Percentiles rank a stretch among this genome's conserved stretches.
phyloP scores from a whole-genome alignment of 257 asterid genomes.

The Schizonepeta tenuifolia region DNA sequence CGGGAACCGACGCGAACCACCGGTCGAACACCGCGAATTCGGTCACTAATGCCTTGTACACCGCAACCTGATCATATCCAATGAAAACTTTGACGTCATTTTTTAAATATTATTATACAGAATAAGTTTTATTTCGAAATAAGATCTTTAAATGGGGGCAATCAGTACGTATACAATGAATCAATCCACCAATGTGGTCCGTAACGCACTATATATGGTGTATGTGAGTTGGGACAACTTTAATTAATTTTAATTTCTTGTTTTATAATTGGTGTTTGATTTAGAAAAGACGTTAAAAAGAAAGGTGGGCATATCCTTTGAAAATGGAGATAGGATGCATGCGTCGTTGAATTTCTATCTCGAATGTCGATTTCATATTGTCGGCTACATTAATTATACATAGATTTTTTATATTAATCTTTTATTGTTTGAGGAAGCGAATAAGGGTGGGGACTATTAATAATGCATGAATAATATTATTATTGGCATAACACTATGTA shows the following conservation, averaged over 20 bases:
- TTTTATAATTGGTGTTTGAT: too few species aligned
- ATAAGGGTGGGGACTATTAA: background rate
- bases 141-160: too few species aligned
- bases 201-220: too few species aligned
- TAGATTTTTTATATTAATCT: background rate
- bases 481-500: too few species aligned
- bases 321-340: background rate
- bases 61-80: slow-evolving; percentile 61
- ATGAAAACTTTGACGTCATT: too few species aligned
- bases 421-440: background rate
- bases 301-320: background rate
- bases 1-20: slow-evolving; percentile 96
- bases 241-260: too few species aligned
- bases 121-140: too few species aligned
- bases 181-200: too few species aligned
- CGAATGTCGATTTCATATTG: background rate
- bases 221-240: too few species aligned
- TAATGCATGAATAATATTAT: too few species aligned
- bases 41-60: slow-evolving; percentile 62
- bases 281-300: background rate
- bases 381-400: background rate
- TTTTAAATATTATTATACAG: too few species aligned
- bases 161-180: too few species aligned
- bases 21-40: slow-evolving; percentile 90
- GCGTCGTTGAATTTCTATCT: background rate